Percentiles rank a stretch among this genome's conserved stretches.
Evolutionary conservation across 2,329 filamentous ascomycete genomes (phyloP).

Genomic region (Fusarium protoensiforme): DNA sequence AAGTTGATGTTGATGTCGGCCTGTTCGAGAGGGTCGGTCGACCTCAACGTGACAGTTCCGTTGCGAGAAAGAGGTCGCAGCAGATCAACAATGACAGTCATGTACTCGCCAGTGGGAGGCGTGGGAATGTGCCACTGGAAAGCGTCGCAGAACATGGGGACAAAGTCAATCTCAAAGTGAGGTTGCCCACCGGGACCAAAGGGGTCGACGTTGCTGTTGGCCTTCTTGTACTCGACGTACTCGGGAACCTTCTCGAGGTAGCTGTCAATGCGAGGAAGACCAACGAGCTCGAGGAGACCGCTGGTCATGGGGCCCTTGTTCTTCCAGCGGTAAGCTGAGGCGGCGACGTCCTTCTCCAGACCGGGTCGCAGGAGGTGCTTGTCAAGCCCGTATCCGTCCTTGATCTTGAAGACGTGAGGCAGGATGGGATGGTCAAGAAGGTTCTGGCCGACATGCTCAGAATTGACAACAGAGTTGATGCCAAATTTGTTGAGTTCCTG

Average conservation of each 20-base stretch:
- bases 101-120: constrained; percentile 57
- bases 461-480: constrained; percentile 66
- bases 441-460: constrained; percentile 72
- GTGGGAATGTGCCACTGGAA: constrained; percentile 60
- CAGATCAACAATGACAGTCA: constrained; percentile 46
- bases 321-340: constrained; percentile 48
- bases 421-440: constrained; percentile 71
- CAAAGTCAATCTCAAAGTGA: constrained; percentile 72
- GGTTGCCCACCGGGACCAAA: constrained; percentile 68
- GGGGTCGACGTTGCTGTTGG: constrained; percentile 59
- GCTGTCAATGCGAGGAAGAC: constrained; percentile 66
- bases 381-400: constrained; percentile 48
- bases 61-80: background rate
- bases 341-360: constrained; percentile 21
- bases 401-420: constrained; percentile 51
- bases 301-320: constrained; percentile 53
- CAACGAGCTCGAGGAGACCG: constrained; percentile 61
- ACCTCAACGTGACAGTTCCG: background rate
- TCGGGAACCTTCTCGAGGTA: constrained; percentile 59
- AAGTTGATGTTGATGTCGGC: background rate
- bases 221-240: constrained; percentile 57
- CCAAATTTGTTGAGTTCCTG: constrained; percentile 62
- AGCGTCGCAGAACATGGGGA: constrained; percentile 64
- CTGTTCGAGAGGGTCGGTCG: background rate
- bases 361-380: constrained; percentile 48